phyloP scores from a whole-genome alignment of 208 protist genomes.

The Lotmaria passim region DNA sequence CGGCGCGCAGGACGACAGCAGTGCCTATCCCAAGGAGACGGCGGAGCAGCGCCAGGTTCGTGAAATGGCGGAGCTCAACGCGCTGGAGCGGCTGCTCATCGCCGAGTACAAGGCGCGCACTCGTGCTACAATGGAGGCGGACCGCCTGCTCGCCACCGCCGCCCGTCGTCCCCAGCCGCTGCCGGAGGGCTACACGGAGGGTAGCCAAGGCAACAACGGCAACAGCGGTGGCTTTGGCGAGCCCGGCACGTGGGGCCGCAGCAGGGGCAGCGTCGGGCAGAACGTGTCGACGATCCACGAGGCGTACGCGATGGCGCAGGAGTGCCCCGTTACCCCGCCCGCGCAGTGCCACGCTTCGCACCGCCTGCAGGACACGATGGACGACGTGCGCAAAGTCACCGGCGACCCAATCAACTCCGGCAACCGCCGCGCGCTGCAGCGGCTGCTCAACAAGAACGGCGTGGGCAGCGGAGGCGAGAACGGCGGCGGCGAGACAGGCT shows the following conservation, averaged over 20 bases:
- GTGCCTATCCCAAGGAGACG: constrained; percentile 7
- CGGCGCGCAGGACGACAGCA: constrained; percentile 13
- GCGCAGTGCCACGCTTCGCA: constrained; percentile 78
- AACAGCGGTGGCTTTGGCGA: not conserved
- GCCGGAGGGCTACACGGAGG: constrained; percentile 27
- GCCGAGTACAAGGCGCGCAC: constrained; percentile 88
- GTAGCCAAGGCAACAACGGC: not conserved
- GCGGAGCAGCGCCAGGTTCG: constrained; percentile 54
- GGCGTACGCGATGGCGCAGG: constrained; percentile 65
- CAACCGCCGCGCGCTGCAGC: constrained; percentile 49
- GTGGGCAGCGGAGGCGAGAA: constrained; percentile 11
- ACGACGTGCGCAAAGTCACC: constrained; percentile 64
- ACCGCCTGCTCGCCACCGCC: constrained; percentile 43
- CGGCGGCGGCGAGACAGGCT: constrained; percentile 10
- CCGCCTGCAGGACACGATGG: constrained; percentile 75
- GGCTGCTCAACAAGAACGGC: constrained; percentile 36
- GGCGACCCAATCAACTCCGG: constrained; percentile 67
- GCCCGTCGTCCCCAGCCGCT: constrained; percentile 50
- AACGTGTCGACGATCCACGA: constrained; percentile 52
- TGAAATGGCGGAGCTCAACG: constrained; percentile 77
- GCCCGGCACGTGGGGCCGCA: constrained; percentile 13
- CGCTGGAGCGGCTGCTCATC: constrained; percentile 88
- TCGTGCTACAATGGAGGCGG: constrained; percentile 64
- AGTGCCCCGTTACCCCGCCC: constrained; percentile 71
- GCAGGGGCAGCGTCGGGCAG: constrained; percentile 16